Base-by-base conservation (phyloP, 2,329 filamentous ascomycete species). In the Periconia macrospinosa region DNA sequence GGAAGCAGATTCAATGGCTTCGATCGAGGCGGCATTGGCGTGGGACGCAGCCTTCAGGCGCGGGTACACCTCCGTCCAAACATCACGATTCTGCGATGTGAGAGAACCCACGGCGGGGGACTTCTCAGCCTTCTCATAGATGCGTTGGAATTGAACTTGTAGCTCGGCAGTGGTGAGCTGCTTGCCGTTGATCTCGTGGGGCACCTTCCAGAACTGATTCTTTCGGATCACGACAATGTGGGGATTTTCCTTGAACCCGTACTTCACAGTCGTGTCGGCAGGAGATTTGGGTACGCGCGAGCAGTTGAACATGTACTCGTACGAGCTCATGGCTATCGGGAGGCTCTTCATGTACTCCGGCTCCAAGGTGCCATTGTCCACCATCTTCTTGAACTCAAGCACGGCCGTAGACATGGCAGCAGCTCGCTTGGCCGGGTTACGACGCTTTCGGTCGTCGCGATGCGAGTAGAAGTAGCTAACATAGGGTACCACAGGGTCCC, bases 381-480 rank as follows among this genome's bases (percentile, higher is more conserved):
- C 93, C 78, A 92, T 86, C 76, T 88, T 89, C 84, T 97, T 96
- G 83, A 99, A 99, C 72, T 95, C 91, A 40, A 99, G 83, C 1
- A 86, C 88, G 8, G 91, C 88, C 1, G 90, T 91, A 1, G 90
- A 87, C 61, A 99, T 89, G 60, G 93, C 92, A 3, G 94, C 94
- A 3, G 94, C 94, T 59, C 94, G 90, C 83, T 95, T 96, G 58
- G 89, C 88, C 0, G 94, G 94, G 75, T 97, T 86, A 58, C 92
- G 87, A 62, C 93, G 86, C 71, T 87, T 84, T 64, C 91, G 87
- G 77, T 99, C 95, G 76, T 99, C 94, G 63, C 91, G 86, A 80
- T 97, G 93, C 51, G 92, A 97, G 81, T 99, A 99, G 80, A 99
- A 99, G 84, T 99, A 99, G 76, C 91, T 96, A 69, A 99, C 94